Percentiles rank a stretch among this genome's conserved stretches.
Conservation (phyloP, 352 stramenopile species). For the Peronospora destructor region DNA sequence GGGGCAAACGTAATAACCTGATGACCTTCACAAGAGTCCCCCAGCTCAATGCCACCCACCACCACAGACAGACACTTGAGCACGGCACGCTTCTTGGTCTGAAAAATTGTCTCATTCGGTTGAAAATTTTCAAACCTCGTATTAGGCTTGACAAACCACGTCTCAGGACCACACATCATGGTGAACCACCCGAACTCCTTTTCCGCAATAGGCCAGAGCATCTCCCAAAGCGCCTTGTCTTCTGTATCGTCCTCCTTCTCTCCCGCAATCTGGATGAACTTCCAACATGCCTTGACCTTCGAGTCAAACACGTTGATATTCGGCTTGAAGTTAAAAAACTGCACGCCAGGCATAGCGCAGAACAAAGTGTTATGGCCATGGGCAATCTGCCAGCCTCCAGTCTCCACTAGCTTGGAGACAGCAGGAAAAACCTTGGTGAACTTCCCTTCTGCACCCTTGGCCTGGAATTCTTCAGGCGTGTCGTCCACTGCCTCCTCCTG, state of each 20-base stretch:
- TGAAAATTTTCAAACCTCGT: conserved; percentile 62
- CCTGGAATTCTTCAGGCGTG: conserved; percentile 23
- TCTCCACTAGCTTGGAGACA: conserved; percentile 44
- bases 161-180: conserved; percentile 61
- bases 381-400: conserved; percentile 57
- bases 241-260: conserved; percentile 26
- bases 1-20: conserved; percentile 53
- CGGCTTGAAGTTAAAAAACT: conserved; percentile 78
- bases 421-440: conserved; percentile 42
- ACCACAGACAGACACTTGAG: conserved; percentile 52
- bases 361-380: conserved; percentile 52
- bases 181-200: conserved; percentile 66
- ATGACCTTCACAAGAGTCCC: conserved; percentile 57
- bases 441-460: conserved; percentile 26
- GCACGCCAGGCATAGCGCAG: conserved; percentile 64
- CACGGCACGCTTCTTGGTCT: conserved; percentile 66
- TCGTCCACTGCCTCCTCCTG: conserved; percentile 11
- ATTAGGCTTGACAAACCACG: conserved; percentile 66
- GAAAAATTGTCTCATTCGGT: conserved; percentile 79
- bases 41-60: conserved; percentile 48
- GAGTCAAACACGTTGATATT: conserved; percentile 82
- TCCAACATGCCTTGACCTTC: conserved; percentile 74
- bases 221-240: conserved; percentile 45
- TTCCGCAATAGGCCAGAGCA: conserved; percentile 56
- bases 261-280: conserved; percentile 46